Evolutionary conservation across 1,284 basidiomycete genomes (phyloP).

Genomic region (Puccinia horiana): DNA sequence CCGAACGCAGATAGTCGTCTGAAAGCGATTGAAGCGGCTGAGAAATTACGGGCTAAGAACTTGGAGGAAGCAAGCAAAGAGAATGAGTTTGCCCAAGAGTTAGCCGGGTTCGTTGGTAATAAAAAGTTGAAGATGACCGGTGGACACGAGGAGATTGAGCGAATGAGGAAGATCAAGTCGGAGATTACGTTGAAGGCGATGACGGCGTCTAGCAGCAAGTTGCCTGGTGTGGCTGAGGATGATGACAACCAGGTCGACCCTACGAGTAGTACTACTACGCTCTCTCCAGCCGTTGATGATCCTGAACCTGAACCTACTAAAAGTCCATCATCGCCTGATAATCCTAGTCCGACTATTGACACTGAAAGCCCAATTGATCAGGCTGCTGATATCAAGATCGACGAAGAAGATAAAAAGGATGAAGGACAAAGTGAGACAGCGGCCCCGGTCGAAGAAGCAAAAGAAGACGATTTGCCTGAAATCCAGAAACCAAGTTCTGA

Average conservation of each 20-base stretch:
- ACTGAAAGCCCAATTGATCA: background rate
- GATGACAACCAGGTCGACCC: background rate
- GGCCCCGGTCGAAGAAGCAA: background rate
- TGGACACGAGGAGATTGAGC: conserved; percentile 84
- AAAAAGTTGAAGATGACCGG: conserved; percentile 91
- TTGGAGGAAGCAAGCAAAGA: conserved; percentile 62
- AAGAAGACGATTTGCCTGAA: background rate
- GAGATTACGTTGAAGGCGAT: conserved; percentile 82
- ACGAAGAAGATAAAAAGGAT: background rate
- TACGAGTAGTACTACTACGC: background rate
- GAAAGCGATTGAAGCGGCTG: conserved; percentile 84
- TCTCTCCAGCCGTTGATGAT: background rate
- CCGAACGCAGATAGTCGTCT: conserved; percentile 73
- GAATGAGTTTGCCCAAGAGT: conserved; percentile 74
- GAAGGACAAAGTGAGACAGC: background rate
- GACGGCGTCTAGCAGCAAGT: conserved; percentile 54
- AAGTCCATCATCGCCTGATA: background rate
- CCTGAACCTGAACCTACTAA: background rate
- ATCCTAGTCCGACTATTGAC: background rate
- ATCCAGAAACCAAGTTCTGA: background rate
- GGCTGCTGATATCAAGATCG: background rate
- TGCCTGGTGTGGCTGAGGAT: background rate
- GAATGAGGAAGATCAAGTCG: conserved; percentile 76
- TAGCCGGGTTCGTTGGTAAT: conserved; percentile 76
- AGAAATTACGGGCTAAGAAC: conserved; percentile 75